Evolutionary conservation across 129 eudicot genomes (phyloP).

Genomic region (Tagetes erecta): DNA sequence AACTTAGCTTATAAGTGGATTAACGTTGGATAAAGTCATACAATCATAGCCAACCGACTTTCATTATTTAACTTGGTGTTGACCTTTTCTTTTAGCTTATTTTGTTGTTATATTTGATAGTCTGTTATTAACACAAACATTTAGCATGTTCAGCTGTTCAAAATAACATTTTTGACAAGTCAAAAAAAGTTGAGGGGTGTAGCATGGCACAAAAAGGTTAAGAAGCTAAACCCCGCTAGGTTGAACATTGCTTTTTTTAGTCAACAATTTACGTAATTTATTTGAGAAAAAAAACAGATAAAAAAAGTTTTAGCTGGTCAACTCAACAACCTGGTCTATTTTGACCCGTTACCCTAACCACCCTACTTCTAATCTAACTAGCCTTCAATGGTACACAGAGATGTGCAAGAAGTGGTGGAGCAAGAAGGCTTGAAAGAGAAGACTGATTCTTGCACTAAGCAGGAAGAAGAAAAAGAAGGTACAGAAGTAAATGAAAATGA

Average conservation of each 20-base stretch:
- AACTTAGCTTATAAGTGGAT: neutral
- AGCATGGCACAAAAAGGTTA: neutral
- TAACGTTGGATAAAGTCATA: neutral
- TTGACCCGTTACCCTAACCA: neutral
- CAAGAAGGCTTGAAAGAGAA: constrained; percentile 42
- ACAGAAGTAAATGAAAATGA: constrained; percentile 36
- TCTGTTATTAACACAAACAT: neutral
- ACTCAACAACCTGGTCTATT: neutral
- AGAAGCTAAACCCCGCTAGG: neutral
- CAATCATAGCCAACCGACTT: neutral
- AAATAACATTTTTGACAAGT: neutral
- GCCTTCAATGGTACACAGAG: constrained; percentile 47
- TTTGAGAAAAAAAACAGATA: neutral
- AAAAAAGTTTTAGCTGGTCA: neutral
- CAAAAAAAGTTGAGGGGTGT: neutral
- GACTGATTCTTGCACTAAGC: constrained; percentile 30
- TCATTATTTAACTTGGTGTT: neutral
- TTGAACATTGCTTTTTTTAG: neutral
- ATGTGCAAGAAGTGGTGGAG: constrained; percentile 37
- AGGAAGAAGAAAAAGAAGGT: constrained; percentile 36
- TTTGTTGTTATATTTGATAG: neutral
- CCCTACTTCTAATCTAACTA: constrained; percentile 5
- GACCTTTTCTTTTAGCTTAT: neutral
- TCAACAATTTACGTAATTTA: neutral
- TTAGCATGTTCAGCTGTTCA: constrained; percentile 6